Conservation (phyloP, 805 yeast genomes). For the Wickerhamomyces silvicola region DNA sequence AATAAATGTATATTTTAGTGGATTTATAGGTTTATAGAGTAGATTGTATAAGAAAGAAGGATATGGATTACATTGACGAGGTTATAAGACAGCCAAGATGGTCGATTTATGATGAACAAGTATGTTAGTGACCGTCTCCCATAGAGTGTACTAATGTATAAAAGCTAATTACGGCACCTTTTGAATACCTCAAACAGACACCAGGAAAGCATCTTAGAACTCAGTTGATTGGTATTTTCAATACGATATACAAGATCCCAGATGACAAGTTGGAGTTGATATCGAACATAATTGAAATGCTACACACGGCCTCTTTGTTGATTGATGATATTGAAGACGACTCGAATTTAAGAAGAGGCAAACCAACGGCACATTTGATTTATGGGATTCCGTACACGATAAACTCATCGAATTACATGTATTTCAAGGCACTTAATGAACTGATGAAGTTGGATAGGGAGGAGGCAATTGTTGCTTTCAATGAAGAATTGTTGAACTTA, state of each 20-base stretch:
- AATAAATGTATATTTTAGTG: no score
- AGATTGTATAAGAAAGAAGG: no score
- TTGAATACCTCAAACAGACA: constrained; percentile 16
- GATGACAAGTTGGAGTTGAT: constrained; percentile 31
- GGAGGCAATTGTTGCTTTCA: constrained; percentile 36
- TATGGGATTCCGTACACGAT: constrained; percentile 78
- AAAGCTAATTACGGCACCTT: constrained; percentile 18
- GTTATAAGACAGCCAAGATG: constrained; percentile 5
- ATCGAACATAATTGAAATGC: constrained; percentile 43
- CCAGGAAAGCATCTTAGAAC: constrained; percentile 21
- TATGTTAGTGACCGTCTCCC: constrained; percentile 1
- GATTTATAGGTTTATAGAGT: no score
- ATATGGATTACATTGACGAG: background rate
- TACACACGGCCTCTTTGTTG: constrained; percentile 62
- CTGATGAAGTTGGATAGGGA: constrained; percentile 29
- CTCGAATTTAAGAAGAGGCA: constrained; percentile 66
- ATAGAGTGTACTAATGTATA: background rate
- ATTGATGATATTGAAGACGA: constrained; percentile 89
- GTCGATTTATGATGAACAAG: constrained; percentile 9
- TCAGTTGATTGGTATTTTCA: constrained; percentile 45
- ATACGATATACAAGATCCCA: constrained; percentile 42
- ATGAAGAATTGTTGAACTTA: constrained; percentile 71
- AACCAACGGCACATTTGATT: constrained; percentile 69
- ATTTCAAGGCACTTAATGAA: constrained; percentile 60
- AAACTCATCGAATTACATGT: constrained; percentile 77